Percentiles rank a stretch among this genome's conserved stretches.
These are phyloP conservation scores for Streptanthus diversifolius DNA, from an alignment of 345 rosid genomes.

Conservation along the genomic window DNA sequence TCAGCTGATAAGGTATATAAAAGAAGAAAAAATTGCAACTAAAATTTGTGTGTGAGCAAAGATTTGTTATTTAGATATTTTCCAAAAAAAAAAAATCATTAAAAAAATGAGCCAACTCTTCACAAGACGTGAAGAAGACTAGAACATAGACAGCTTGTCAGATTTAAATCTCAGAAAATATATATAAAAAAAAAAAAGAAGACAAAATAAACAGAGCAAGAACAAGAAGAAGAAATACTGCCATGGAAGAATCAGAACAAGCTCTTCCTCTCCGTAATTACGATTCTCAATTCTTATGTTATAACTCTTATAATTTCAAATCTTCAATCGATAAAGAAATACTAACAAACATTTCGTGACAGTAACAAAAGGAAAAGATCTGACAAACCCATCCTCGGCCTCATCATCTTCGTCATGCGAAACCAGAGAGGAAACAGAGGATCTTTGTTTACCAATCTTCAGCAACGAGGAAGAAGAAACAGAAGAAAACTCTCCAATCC, in stretches of 20 bases:
- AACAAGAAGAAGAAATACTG: slow-evolving; percentile 12
- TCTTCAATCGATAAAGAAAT: background rate
- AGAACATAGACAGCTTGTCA: slow-evolving; percentile 1
- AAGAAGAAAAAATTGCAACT: too few relatives aligned
- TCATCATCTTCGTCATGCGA: slow-evolving; percentile 33
- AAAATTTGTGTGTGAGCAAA: too few relatives aligned
- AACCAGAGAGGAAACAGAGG: slow-evolving; percentile 26
- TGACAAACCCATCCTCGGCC: background rate
- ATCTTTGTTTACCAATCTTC: slow-evolving; percentile 17
- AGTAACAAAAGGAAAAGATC: slow-evolving; percentile 24
- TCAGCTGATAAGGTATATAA: too few relatives aligned
- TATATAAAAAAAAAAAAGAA: background rate
- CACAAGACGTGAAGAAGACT: slow-evolving; percentile 29
- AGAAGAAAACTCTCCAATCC: slow-evolving; percentile 73
- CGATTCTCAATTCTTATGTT: background rate
- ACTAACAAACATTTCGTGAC: background rate
- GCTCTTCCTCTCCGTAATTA: slow-evolving; percentile 32
- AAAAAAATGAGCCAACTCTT: slow-evolving; percentile 10
- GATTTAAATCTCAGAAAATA: slow-evolving; percentile 7
- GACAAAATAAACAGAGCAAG: background rate
- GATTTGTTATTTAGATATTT: background rate
- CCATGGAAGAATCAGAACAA: slow-evolving; percentile 39
- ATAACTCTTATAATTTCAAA: background rate
- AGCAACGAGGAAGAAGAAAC: background rate
- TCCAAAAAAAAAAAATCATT: background rate